Evolutionary conservation across 176 grass and related monocot genomes (phyloP), one percentile per base, ranked within the genome.

Genomic region (Phyllostachys edulis): DNA sequence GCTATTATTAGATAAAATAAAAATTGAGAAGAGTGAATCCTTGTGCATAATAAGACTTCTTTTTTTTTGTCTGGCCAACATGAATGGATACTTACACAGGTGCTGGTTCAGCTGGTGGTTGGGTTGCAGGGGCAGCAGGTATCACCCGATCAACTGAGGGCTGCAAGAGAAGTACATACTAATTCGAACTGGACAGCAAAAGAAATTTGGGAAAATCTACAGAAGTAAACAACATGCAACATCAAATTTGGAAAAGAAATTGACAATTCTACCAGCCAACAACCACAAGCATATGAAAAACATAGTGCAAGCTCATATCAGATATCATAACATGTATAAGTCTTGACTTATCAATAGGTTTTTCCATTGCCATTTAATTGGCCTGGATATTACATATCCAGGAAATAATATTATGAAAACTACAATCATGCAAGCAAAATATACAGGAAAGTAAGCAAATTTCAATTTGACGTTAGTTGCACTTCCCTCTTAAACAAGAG

Each of bases 121-220:
- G 74, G 44, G 75, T 70, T 84, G 75, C 47, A 46, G 80, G 47
- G 37, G 81, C 47, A 83, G 67, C 18, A 32, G 82, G 80, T 47
- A 66, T 67, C 5, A 50, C 50, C 49, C 4, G 63, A 51, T 73
- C 61, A 46, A 85, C 32, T 64, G 87, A 85, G 47, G 80, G 69
- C 91, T 90, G 77, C 50, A 82, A 51, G 61, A 56, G 61, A 45
- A 12, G 55, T 61, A 75, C 63, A 27, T 50, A 37, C 63, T 70
- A 80, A 78, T 73, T n/a, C 27, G 5, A 42, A 52, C 46, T 52
- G 46, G 14, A 11, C 26, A 52, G 8, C 9, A 79, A n/a, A 36
- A 38, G 0, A 69, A 52, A 71, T 14, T 81, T 26, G 9, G n/a
- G 20, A 52, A 55, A 76, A 76, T 38, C 54, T 42, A 76, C 2